These are phyloP conservation scores for Cercospora sp. DNA, from an alignment of 2,329 filamentous ascomycete species.

Conservation along the genomic window DNA sequence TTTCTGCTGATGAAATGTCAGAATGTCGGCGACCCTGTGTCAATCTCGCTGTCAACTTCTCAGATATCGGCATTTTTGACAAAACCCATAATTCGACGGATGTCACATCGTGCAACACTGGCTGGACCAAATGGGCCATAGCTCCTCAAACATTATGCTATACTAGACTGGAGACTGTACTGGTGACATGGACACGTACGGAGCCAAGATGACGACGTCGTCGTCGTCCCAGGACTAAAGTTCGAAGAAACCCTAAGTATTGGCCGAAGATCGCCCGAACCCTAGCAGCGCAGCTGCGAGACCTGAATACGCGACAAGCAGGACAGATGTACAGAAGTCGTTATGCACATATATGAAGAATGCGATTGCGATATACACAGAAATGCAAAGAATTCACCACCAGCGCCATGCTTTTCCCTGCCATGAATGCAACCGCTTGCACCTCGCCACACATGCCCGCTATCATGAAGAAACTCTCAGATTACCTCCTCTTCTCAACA, in stretches of 20 bases:
- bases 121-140: not conserved
- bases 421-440: not conserved
- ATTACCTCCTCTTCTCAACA: not conserved
- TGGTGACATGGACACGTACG: not conserved
- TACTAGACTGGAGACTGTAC: not conserved
- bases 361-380: not conserved
- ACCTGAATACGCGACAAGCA: not conserved
- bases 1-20: not conserved
- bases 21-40: not conserved
- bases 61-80: not conserved
- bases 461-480: not conserved
- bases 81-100: not conserved
- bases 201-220: not conserved
- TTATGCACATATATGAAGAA: not conserved
- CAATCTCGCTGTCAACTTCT: no score
- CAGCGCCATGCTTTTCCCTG: not conserved
- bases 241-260: not conserved
- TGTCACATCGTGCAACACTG: not conserved
- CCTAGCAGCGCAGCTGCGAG: not conserved
- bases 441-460: not conserved
- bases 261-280: not conserved
- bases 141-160: not conserved
- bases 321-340: not conserved
- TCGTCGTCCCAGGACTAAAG: slow-evolving; percentile 3
- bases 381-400: not conserved